Percentiles rank a stretch among this genome's conserved stretches.
Conservation (phyloP, 2,329 filamentous ascomycete species). For the Calonectria leucothoes region DNA sequence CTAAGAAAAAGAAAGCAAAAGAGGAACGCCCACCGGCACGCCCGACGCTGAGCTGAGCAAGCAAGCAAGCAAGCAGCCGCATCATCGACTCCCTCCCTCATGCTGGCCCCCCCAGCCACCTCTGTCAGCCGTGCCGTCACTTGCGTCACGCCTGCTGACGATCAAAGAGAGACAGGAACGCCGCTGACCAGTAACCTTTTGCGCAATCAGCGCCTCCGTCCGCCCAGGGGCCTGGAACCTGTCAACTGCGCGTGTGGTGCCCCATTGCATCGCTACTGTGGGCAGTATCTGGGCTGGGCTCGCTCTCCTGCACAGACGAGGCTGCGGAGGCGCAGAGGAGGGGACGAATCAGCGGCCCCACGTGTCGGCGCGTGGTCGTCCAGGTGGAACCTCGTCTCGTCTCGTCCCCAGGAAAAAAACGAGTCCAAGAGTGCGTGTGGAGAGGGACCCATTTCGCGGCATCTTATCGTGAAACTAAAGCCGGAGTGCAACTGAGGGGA, state of each 20-base stretch:
- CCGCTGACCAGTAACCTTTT: background rate
- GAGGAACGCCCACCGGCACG: background rate
- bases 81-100: background rate
- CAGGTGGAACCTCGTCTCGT: conserved; percentile 23
- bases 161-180: too few relatives aligned
- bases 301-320: background rate
- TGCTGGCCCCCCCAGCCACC: background rate
- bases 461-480: conserved; percentile 21
- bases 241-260: background rate
- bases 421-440: background rate
- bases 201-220: background rate
- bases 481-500: conserved; percentile 23
- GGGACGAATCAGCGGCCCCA: conserved; percentile 46
- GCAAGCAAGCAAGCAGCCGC: too few relatives aligned
- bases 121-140: background rate
- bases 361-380: conserved; percentile 36
- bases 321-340: background rate
- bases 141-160: background rate
- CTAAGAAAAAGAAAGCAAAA: background rate
- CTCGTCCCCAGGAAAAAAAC: background rate
- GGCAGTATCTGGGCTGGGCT: too few relatives aligned
- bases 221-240: background rate
- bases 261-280: background rate
- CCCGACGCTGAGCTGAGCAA: too few relatives aligned
- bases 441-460: conserved; percentile 24